Evolutionary conservation across 371 early-diverging fungal species (phyloP), one percentile per base, ranked within the genome.

Genomic region (Syncephalastrum monosporum): DNA sequence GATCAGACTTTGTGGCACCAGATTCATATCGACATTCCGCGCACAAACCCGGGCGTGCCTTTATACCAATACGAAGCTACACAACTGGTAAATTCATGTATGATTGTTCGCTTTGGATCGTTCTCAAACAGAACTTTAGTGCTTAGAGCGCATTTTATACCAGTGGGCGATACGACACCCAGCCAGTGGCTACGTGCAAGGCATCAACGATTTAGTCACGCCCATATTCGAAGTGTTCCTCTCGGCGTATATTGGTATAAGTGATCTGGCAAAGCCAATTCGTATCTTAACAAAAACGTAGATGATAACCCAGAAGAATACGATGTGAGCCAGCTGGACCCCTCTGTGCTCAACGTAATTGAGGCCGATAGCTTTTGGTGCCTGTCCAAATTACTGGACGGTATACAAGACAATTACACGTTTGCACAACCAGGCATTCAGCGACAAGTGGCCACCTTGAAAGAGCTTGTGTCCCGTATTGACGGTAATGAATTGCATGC

Each of bases 131-230:
- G n/a, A 0, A 8, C 42, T 53, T 8, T 69, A 91, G 91, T 84
- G 90, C 49, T 71, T 98, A 15, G 96, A 94, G 66, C 82, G 97
- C 15, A 88, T 97, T 33, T 77, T 98, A 23, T 98, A 97, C 62
- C 90, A 92, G 59, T 98, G 99, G 99, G 93, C 99, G 0, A 94
- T 93, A 14, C 82, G 98, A 33, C 99, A 97, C 63, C 99, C 99
- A 7, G 96, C 97, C n/a, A 89, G 93, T 64, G 98, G 98, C 24
- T 99, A 99, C 73, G 97, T 99, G 5, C 99, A 99, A 70, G 99
- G 99, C 1, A 99, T 99, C 71, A 98, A 99, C 74, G 99, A 99
- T 64, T 76, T 99, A 23, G 92, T 95, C 7, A 94, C 96, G 38
- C 98, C 99, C 3, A 97, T 99, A 61, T 91, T 94, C 65, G 85